A percentile compares a stretch with the other conserved stretches of the same genome.
These are phyloP conservation scores for Clausena lansium DNA, from an alignment of 345 rosid species.

Conservation along the genomic window DNA sequence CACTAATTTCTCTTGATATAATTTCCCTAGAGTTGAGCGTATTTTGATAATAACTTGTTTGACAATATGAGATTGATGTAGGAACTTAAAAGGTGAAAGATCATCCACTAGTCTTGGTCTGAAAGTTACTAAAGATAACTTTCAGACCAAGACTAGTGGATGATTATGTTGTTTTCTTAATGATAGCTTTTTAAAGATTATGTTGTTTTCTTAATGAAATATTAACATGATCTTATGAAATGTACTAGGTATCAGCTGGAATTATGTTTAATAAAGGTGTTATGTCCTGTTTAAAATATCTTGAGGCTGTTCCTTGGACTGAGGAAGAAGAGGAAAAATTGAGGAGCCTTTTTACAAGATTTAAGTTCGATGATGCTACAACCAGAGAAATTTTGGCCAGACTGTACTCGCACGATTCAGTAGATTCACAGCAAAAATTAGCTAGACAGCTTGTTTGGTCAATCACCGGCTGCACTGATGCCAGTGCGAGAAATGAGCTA, in stretches of 20 bases:
- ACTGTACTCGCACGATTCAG: slow-evolving; percentile 38
- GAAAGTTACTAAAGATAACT: not conserved
- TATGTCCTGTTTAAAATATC: slow-evolving; percentile 69
- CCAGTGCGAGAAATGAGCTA: slow-evolving; percentile 77
- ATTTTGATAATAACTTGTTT: not conserved
- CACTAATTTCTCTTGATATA: not conserved
- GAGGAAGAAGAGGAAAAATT: slow-evolving; percentile 95
- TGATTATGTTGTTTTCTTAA: not conserved
- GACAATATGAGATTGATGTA: not conserved
- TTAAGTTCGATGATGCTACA: slow-evolving; percentile 55
- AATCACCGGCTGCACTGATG: slow-evolving; percentile 57
- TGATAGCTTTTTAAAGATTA: not conserved
- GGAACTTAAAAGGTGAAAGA: not conserved
- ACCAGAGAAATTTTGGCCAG: slow-evolving; percentile 67
- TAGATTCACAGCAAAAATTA: slow-evolving; percentile 47
- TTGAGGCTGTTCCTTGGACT: slow-evolving; percentile 95
- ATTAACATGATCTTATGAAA: slow-evolving; percentile 25
- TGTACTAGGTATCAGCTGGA: slow-evolving; percentile 66
- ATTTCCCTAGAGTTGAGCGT: not conserved
- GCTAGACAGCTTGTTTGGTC: slow-evolving; percentile 70
- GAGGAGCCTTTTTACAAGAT: slow-evolving; percentile 51
- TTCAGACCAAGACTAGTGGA: too few species aligned
- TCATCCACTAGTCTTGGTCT: not conserved
- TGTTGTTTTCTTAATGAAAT: not conserved
- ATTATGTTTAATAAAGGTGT: slow-evolving; percentile 67